Base-by-base conservation (phyloP, 345 rosid genomes). In the Turritis glabra region DNA sequence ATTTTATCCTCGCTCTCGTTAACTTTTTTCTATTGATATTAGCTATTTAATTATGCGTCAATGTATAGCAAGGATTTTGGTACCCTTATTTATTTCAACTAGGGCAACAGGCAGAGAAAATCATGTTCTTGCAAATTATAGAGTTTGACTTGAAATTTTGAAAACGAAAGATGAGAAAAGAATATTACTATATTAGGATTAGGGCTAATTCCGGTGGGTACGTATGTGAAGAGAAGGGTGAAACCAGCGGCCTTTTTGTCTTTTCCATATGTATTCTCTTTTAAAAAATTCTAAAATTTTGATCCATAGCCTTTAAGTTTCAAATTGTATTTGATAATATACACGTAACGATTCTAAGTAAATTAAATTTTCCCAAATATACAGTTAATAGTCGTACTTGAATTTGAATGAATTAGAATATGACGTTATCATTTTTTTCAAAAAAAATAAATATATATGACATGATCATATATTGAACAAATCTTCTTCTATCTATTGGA, bases 161-260 rank as follows among this genome's bases (percentile, higher is more conserved):
- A 40, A 67, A 67, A 59, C 4, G 44, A 67, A 19, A 38, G 59
- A 60, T 26, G 19, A 41, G 1, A 12, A 21, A 25, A 64, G 19
- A 69, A 48, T 48, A 19, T 47, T n/a, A 43, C 48, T 43, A 9
- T 51, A 69, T 19, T 38, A 72, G 30, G 32, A 17, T 13, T 62
- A 72, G 53, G 69, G 62, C 25, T 72, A 27, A 41, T 72, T 62
- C 41, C 73, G 14, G 73, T 74, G 78, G 73, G 78, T 67, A 38
- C 30, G 41, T 44, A 22, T 14, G 54, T 40, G 19, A 21, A 29
- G 55, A 64, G 22, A 64, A 37, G 52, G 12, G 53, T 65, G 21
- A 67, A 75, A 75, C 73, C 73, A 75, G 53, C 79, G 62, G 68
- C 73, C 13, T 18, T 50, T 67, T 75, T 75, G 79, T 58, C 79